A percentile compares a stretch with the other conserved stretches of the same genome.
Conservation (phyloP, 768 basidiomycete species). For the Panaeolus cyanescens region DNA sequence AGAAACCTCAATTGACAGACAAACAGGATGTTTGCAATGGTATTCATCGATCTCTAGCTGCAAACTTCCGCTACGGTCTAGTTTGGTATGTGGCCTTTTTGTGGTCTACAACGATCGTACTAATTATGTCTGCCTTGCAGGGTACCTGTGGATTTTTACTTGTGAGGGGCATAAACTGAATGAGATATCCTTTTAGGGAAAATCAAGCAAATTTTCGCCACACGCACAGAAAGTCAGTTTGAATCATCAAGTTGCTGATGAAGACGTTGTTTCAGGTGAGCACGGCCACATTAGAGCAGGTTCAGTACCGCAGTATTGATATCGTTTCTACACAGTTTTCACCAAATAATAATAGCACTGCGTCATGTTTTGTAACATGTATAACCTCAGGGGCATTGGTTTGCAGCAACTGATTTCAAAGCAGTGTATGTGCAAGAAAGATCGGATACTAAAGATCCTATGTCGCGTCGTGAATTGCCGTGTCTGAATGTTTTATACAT, state of each 20-base stretch:
- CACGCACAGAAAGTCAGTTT: conserved; percentile 95
- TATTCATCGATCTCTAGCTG: conserved; percentile 85
- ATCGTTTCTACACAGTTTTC: conserved; percentile 22
- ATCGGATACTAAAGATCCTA: background rate
- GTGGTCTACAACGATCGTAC: no score
- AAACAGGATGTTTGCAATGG: conserved; percentile 84
- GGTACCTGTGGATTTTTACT: background rate
- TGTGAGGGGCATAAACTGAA: background rate
- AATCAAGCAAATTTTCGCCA: conserved; percentile 91
- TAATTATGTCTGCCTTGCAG: background rate
- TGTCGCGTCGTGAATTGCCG: background rate
- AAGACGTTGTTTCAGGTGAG: conserved; percentile 89
- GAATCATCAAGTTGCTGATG: conserved; percentile 80
- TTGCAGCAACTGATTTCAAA: background rate
- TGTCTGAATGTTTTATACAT: background rate
- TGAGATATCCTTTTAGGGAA: conserved; percentile 54
- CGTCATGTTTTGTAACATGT: no score
- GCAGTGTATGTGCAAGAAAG: background rate
- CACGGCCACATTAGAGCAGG: conserved; percentile 28
- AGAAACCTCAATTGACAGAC: background rate
- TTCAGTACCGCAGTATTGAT: conserved; percentile 19
- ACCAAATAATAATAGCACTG: conserved; percentile 23
- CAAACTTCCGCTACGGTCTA: conserved; percentile 92
- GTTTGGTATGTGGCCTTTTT: conserved; percentile 69
- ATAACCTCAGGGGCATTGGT: no score